These are phyloP conservation scores for Mortierella claussenii DNA, from an alignment of 192 early-diverging fungal species.

Conservation along the genomic window DNA sequence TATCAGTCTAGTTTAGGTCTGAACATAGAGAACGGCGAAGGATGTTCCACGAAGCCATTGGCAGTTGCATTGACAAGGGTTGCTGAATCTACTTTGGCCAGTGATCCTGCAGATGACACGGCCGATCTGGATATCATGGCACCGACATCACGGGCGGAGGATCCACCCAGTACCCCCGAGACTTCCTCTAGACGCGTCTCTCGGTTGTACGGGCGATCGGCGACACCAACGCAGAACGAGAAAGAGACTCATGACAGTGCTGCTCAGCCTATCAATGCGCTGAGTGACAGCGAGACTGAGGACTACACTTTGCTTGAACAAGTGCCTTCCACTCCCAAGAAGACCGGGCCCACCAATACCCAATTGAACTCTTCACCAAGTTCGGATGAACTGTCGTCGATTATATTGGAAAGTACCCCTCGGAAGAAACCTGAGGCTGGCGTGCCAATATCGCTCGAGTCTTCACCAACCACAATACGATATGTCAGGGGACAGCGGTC, in stretches of 20 bases:
- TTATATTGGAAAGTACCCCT: constrained; percentile 16
- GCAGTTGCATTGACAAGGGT: background rate
- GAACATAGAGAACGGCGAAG: background rate
- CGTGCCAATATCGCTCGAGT: constrained; percentile 16
- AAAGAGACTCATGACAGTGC: too few relatives aligned
- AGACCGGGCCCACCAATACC: background rate
- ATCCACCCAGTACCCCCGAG: background rate
- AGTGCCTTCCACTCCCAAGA: constrained; percentile 6
- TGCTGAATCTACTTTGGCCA: background rate
- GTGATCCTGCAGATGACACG: background rate
- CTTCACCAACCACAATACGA: background rate
- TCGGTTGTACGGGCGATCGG: constrained; percentile 6
- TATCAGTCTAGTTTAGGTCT: constrained; percentile 2
- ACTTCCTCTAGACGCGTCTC: constrained; percentile 8
- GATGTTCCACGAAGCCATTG: background rate
- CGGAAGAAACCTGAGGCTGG: constrained; percentile 40
- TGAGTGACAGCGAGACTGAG: too few relatives aligned
- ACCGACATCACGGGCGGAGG: background rate
- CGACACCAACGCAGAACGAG: too few relatives aligned
- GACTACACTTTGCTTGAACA: background rate
- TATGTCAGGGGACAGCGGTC: background rate
- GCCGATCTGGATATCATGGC: too few relatives aligned
- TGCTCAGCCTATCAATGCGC: too few relatives aligned
- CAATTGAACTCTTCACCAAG: background rate
- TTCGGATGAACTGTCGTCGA: constrained; percentile 2